Conservation (phyloP, 257 asterid species). For the Haberlea rhodopensis region DNA sequence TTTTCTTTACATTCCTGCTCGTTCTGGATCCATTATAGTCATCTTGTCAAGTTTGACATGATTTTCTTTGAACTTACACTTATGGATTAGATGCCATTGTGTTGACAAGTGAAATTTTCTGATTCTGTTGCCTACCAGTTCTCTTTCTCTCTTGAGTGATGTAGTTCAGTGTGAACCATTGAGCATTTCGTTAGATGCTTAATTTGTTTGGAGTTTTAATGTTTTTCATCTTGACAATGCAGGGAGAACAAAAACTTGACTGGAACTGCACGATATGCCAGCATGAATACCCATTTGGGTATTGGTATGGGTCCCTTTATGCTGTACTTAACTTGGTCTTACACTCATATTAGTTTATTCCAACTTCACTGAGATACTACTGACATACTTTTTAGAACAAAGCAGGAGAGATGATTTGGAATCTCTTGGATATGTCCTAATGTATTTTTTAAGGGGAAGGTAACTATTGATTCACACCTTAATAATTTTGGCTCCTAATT, state of each 20-base stretch:
- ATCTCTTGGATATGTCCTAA: slow-evolving; percentile 90
- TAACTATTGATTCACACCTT: slow-evolving; percentile 24
- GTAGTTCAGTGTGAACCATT: not conserved
- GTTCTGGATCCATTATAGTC: not conserved
- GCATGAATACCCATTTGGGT: slow-evolving; percentile 98
- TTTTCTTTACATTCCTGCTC: slow-evolving; percentile 8
- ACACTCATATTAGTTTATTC: slow-evolving; percentile 12
- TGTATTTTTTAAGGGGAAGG: slow-evolving; percentile 98
- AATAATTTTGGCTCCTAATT: slow-evolving; percentile 23
- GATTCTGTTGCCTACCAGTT: not conserved
- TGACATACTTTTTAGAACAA: slow-evolving; percentile 53
- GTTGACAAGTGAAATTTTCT: slow-evolving; percentile 6
- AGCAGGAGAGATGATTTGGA: slow-evolving; percentile 99
- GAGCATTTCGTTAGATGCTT: slow-evolving; percentile 13
- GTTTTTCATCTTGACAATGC: slow-evolving; percentile 22
- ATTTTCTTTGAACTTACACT: not conserved
- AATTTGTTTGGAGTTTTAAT: slow-evolving; percentile 12
- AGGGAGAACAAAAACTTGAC: slow-evolving; percentile 98
- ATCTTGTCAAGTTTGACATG: not conserved
- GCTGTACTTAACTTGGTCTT: slow-evolving; percentile 18
- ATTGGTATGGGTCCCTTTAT: slow-evolving; percentile 53
- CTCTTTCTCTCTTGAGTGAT: slow-evolving; percentile 2
- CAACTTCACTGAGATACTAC: slow-evolving; percentile 20
- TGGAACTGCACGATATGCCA: slow-evolving; percentile 97
- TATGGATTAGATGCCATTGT: not conserved